Conservation (phyloP, 176 grass and related monocot species). For the Eremochloa ophiuroides region DNA sequence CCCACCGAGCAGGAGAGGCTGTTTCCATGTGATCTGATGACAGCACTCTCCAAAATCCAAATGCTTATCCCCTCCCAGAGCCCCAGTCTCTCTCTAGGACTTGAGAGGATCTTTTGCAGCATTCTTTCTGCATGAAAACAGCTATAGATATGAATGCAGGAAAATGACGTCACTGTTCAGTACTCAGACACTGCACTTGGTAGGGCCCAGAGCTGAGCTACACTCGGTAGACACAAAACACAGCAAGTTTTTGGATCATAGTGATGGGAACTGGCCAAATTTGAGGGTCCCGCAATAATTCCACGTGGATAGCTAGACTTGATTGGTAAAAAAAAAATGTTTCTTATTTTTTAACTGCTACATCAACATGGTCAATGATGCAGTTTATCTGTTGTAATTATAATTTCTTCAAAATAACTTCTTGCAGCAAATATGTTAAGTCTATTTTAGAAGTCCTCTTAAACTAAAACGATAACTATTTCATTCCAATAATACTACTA, state of each 20-base stretch:
- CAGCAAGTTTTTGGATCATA: slow-evolving; percentile 22
- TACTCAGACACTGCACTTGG: neutral
- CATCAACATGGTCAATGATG: neutral
- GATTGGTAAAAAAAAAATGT: neutral
- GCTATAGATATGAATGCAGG: slow-evolving; percentile 6
- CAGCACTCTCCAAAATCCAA: slow-evolving; percentile 15
- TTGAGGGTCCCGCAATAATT: neutral
- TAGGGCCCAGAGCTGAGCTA: neutral
- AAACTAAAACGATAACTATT: neutral
- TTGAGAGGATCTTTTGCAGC: slow-evolving; percentile 26
- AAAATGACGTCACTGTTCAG: slow-evolving; percentile 11
- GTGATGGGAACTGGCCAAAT: slow-evolving; percentile 20
- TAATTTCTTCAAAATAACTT: neutral
- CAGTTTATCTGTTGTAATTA: neutral
- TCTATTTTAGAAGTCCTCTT: neutral
- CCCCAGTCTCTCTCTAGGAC: neutral
- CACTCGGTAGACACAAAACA: neutral
- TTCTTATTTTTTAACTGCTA: neutral
- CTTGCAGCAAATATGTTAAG: neutral
- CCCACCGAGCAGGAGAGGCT: neutral
- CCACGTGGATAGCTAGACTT: neutral
- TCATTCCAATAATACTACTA: neutral
- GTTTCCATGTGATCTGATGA: slow-evolving; percentile 19
- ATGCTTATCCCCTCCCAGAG: slow-evolving; percentile 6
- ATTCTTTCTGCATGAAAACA: slow-evolving; percentile 22